Base-by-base conservation (phyloP, 2,329 filamentous ascomycete genomes). In the Nemania sp. region DNA sequence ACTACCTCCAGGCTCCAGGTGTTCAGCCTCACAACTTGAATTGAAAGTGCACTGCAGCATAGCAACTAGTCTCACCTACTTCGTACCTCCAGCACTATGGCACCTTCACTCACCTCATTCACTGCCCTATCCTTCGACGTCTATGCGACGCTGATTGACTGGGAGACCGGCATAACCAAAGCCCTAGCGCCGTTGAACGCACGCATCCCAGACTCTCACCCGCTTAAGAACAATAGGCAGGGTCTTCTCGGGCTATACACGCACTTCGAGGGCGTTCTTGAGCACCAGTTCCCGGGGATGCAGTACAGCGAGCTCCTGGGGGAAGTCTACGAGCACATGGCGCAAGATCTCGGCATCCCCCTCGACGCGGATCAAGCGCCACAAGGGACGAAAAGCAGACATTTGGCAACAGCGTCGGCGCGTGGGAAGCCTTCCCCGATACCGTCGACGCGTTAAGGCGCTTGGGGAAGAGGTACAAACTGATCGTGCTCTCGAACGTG, bases 61-160 rank as follows among this genome's bases (percentile, higher is more conserved):
- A n/a, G n/a, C n/a, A n/a, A n/a, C n/a, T n/a, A n/a, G n/a, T n/a
- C n/a, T n/a, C n/a, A n/a, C n/a, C n/a, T n/a, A n/a, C n/a, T n/a
- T n/a, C n/a, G n/a, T n/a, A n/a, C n/a, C n/a, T n/a, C n/a, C n/a
- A n/a, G n/a, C n/a, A n/a, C 14, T 7, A 48, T 48, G 44, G 44
- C 9, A 14, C 37, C 12, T 5, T 15, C 44, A 20, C 44, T 48
- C 19, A 12, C 44, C 6, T 37, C 44, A 17, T 48, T 39, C 12
- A 39, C 44, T 28, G 44, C 44, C 6, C 24, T 48, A 5, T 48
- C 83, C 58, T 90, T 91, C 70, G 88, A 92, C 70, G 84, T 88
- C 73, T 91, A 89, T 69, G 88, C 88, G 65, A 92, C 89, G 0
- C 78, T 92, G 1, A 82, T 91, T 56, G 87, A 92, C 73, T 91